Conservation (phyloP, 805 yeast genomes). For the Scheffersomyces ergatensis region DNA sequence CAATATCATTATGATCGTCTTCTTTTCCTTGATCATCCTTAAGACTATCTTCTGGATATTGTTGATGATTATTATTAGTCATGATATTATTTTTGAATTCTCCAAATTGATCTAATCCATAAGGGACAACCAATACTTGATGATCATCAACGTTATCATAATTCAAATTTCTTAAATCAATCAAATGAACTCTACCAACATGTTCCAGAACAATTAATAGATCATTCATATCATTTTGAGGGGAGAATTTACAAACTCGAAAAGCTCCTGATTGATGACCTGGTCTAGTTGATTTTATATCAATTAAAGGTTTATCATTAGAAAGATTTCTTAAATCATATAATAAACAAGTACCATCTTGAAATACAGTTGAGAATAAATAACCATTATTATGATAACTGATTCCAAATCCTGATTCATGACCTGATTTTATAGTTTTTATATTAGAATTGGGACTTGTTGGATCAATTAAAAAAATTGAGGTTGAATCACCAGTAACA, state of each 20-base stretch:
- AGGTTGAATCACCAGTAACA: slow-evolving; percentile 76
- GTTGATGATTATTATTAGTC: not conserved
- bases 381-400: slow-evolving; percentile 74
- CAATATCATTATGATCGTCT: not conserved
- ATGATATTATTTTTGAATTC: slow-evolving; percentile 14
- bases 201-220: slow-evolving; percentile 78
- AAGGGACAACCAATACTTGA: slow-evolving; percentile 71
- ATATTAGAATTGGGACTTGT: slow-evolving; percentile 23
- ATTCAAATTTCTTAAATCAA: slow-evolving; percentile 69
- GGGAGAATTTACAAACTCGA: slow-evolving; percentile 51
- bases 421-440: slow-evolving; percentile 49
- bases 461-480: slow-evolving; percentile 57
- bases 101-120: slow-evolving; percentile 40
- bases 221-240: slow-evolving; percentile 65
- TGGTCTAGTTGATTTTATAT: slow-evolving; percentile 58
- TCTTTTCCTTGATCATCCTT: not conserved
- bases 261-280: slow-evolving; percentile 62
- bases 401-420: slow-evolving; percentile 83
- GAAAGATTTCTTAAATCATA: slow-evolving; percentile 69
- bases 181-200: slow-evolving; percentile 79
- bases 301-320: slow-evolving; percentile 45
- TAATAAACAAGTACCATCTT: slow-evolving; percentile 76
- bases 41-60: not conserved
- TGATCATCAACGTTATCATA: slow-evolving; percentile 47
- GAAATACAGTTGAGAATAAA: slow-evolving; percentile 77